Evolutionary conservation across 495 filamentous ascomycete species (phyloP), one percentile per base, ranked within the genome.

Genomic region (Talaromyces nanjingensis): DNA sequence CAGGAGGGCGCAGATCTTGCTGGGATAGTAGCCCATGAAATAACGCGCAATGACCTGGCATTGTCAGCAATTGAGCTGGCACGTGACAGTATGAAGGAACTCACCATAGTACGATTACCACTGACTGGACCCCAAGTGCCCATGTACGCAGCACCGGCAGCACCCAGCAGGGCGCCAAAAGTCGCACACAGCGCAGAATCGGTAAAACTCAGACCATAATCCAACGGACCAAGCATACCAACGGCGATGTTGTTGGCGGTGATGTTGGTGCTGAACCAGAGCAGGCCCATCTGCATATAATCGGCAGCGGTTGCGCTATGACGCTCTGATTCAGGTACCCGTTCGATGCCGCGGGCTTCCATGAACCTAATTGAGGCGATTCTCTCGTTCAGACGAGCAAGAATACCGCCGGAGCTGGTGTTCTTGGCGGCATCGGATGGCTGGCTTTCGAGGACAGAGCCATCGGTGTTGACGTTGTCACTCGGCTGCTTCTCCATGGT

Each of bases 11-110:
- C 87, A 84, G 9, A 91, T 65, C 73, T 90, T 91, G 54, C 83
- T 82, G 1, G 90, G 89, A 74, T 86, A 91, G 74, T 88, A 92
- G 6, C 90, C 90, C 87, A 92, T 91, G 57, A 85, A 84, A 69
- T 87, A 91, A 6, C 89, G 82, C 5, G 85, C 76, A 47, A 90
- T 81, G 52, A 92, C 85, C 86, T 87, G 68, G 54, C 18, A 3
- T 11, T 20, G 45, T 47, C 9, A 66, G 66, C 16, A 33, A 7
- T 47, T 4, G 39, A 54, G 31, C 2, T 18, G 3, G 34, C 27
- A 22, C 22, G 20, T 16, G 64, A 55, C 27, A 53, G 20, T 22
- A 4, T 22, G 20, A 18, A 31, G 25, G 12, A 25, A 71, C 74
- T 64, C 73, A 86, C 85, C 83, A 92, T 81, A 25, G 87, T 91